Evolutionary conservation across 1,139 yeast genomes (phyloP), one percentile per base, ranked within the genome.

Genomic region (Yamadazyma buinensis): DNA sequence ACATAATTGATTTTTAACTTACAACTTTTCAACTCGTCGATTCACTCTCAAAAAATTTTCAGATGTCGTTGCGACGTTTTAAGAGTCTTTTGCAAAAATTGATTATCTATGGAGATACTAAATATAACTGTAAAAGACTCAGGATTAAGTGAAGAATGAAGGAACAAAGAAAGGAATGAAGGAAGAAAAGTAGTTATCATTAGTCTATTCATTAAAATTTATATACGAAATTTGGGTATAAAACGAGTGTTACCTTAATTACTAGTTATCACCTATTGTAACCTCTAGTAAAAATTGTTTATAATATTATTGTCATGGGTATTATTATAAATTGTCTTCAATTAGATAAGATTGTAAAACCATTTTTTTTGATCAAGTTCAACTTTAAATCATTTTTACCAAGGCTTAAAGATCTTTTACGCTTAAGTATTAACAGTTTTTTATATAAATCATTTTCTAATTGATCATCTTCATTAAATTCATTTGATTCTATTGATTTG

Each of bases 301-400:
- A n/a, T n/a, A n/a, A n/a, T n/a, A n/a, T n/a, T n/a, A n/a, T n/a
- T n/a, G n/a, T n/a, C n/a, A n/a, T n/a, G n/a, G n/a, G n/a, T n/a
- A n/a, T n/a, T n/a, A n/a, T n/a, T n/a, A n/a, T n/a, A n/a, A n/a
- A n/a, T n/a, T n/a, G n/a, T n/a, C n/a, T n/a, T 15, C 30, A 36
- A 20, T 33, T 37, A 3, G 40, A 37, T 26, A 34, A 37, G 12
- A 46, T 43, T 10, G 48, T 42, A 30, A 46, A 46, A 7, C 37
- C 45, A 43, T 57, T 61, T 46, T 65, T 66, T 34, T 51, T 55
- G 23, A 67, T 60, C 35, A 67, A 55, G 28, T 48, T 49, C 32
- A 53, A 49, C 43, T 67, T 67, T 28, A 64, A 49, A 28, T 58
- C 65, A 43, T 67, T 67, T 33, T 55, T 61, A 4, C 72, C 73